phyloP scores from a whole-genome alignment of 2,329 filamentous ascomycete genomes.

The Mycosphaerella sp. region DNA sequence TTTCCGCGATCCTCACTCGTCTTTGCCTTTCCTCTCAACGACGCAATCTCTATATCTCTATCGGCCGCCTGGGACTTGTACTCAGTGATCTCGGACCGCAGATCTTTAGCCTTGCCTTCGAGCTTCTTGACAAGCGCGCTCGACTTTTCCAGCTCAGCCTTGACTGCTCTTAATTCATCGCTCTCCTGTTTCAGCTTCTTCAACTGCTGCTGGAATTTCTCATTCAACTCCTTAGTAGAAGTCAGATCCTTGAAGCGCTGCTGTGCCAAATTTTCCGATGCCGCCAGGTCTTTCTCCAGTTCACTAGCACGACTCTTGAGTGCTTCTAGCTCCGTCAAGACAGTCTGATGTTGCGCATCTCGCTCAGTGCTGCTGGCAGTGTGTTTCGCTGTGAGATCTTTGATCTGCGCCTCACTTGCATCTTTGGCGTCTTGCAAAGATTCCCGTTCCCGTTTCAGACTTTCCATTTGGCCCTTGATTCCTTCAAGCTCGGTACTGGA shows the following conservation, averaged over 20 bases:
- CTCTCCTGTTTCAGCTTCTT: slow-evolving; percentile 72
- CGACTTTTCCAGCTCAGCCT: slow-evolving; percentile 64
- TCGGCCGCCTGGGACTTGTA: slow-evolving; percentile 65
- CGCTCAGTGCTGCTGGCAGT: slow-evolving; percentile 42
- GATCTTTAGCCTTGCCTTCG: slow-evolving; percentile 74
- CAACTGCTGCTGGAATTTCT: slow-evolving; percentile 81
- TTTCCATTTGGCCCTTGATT: slow-evolving; percentile 25
- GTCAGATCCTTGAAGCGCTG: slow-evolving; percentile 81
- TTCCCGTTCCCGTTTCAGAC: slow-evolving; percentile 51
- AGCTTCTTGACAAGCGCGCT: slow-evolving; percentile 62
- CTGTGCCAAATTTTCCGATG: slow-evolving; percentile 79
- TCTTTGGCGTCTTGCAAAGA: slow-evolving; percentile 58
- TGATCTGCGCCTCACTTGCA: slow-evolving; percentile 65
- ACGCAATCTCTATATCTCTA: slow-evolving; percentile 70
- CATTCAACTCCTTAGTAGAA: slow-evolving; percentile 69
- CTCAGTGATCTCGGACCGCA: slow-evolving; percentile 64
- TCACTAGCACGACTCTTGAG: slow-evolving; percentile 63
- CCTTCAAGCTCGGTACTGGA: slow-evolving; percentile 56
- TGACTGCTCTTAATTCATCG: slow-evolving; percentile 63
- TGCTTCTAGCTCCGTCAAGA: slow-evolving; percentile 61
- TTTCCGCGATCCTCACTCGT: slow-evolving; percentile 65
- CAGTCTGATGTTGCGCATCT: slow-evolving; percentile 48
- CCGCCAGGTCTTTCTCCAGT: slow-evolving; percentile 75
- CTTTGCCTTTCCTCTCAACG: slow-evolving; percentile 69
- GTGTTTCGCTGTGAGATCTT: slow-evolving; percentile 46